A percentile compares a stretch with the other conserved stretches of the same genome.
Conservation (phyloP, 2,329 filamentous ascomycete species). For the Penicillium sp. region DNA sequence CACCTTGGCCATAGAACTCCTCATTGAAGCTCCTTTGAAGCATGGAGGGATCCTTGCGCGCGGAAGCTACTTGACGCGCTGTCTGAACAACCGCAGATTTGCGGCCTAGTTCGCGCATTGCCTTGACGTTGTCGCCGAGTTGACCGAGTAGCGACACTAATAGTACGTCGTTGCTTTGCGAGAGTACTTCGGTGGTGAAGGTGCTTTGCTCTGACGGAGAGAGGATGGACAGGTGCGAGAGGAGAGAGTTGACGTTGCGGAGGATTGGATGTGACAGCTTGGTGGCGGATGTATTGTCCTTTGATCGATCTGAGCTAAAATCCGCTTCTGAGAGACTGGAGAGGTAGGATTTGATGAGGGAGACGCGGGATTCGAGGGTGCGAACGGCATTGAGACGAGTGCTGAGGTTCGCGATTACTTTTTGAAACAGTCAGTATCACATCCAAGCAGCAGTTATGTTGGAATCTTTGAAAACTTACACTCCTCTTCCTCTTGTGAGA, state of each 20-base stretch:
- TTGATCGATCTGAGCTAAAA: constrained; percentile 42
- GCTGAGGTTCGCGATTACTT: constrained; percentile 66
- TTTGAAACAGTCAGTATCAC: constrained; percentile 7
- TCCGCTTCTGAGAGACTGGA: constrained; percentile 65
- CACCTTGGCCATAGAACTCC: constrained; percentile 22
- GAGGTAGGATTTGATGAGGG: constrained; percentile 73
- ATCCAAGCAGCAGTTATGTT: constrained; percentile 1
- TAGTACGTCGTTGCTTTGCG: constrained; percentile 80
- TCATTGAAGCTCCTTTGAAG: constrained; percentile 28
- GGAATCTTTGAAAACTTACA: constrained; percentile 37
- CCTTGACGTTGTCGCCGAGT: constrained; percentile 69
- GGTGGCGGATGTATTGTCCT: constrained; percentile 46
- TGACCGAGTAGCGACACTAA: constrained; percentile 73
- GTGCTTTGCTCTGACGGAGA: constrained; percentile 65
- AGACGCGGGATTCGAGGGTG: constrained; percentile 79
- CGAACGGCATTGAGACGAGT: constrained; percentile 90
- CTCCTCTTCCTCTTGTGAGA: constrained; percentile 64
- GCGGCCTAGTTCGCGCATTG: constrained; percentile 69
- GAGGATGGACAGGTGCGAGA: constrained; percentile 78
- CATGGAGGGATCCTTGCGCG: constrained; percentile 21
- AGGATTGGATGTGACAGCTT: constrained; percentile 58
- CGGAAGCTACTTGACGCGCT: constrained; percentile 18
- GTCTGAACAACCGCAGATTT: constrained; percentile 65
- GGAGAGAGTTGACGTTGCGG: constrained; percentile 73
- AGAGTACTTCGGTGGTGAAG: constrained; percentile 68